Evolutionary conservation across 768 basidiomycete species (phyloP).

Genomic region (Pleurotus giganteus): DNA sequence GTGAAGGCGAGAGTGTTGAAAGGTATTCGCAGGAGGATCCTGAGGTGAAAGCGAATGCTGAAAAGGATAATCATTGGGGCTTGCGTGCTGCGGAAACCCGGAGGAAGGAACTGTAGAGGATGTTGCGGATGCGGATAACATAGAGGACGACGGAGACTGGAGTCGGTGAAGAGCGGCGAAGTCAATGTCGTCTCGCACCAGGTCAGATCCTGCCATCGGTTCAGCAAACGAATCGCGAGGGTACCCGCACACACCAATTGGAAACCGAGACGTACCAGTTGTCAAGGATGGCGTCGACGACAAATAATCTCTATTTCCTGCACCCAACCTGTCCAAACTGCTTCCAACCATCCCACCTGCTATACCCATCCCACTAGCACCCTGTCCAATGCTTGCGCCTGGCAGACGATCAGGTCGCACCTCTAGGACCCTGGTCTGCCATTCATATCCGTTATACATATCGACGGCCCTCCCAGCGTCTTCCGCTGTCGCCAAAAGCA

Average conservation of each 20-base stretch:
- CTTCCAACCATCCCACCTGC: neutral
- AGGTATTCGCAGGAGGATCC: neutral
- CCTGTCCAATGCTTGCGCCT: neutral
- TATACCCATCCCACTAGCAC: neutral
- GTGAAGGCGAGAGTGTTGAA: neutral
- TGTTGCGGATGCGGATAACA: neutral
- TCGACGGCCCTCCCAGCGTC: conserved; percentile 94
- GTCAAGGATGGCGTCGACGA: neutral
- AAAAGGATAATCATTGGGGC: neutral
- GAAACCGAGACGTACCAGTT: no score
- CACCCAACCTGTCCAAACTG: neutral
- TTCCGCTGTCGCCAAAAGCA: conserved; percentile 90
- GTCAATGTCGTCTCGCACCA: neutral
- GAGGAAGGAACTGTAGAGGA: no score
- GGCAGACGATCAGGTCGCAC: conserved; percentile 86
- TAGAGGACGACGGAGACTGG: neutral
- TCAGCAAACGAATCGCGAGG: neutral
- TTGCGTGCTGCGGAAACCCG: no score
- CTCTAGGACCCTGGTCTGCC: conserved; percentile 92
- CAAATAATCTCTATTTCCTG: conserved; percentile 1
- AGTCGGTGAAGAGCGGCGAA: neutral
- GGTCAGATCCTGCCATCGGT: neutral
- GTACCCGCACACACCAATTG: no score
- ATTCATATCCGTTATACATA: conserved; percentile 95
- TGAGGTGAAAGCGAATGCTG: neutral